Evolutionary conservation across 805 yeast species (phyloP).

Genomic region (Candida saitoana): DNA sequence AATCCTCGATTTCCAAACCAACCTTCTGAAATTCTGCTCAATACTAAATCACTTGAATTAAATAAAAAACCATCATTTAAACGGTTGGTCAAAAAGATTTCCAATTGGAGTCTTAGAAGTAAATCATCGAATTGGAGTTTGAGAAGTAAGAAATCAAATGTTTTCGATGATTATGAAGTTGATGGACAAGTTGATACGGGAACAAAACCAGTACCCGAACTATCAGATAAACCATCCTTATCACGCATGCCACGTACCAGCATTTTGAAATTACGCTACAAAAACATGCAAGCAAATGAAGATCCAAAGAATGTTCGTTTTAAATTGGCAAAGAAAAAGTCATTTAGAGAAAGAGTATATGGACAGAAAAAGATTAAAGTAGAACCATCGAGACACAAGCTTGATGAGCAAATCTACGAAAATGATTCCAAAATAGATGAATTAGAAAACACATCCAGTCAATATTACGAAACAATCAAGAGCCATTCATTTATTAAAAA

Average conservation of each 20-base stretch:
- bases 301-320: neutral
- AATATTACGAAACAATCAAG: neutral
- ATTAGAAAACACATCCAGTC: neutral
- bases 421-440: neutral
- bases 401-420: neutral
- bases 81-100: constrained; percentile 2
- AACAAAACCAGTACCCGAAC: neutral
- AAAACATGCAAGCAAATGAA: neutral
- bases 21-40: constrained; percentile 1
- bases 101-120: neutral
- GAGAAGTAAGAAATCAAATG: neutral
- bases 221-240: too few species aligned
- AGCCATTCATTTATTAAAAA: neutral
- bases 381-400: neutral
- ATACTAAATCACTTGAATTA: neutral
- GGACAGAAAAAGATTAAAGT: neutral
- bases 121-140: neutral
- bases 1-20: neutral
- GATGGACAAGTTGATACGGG: neutral
- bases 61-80: constrained; percentile 3
- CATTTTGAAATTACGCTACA: neutral
- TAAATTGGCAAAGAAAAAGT: neutral
- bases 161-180: neutral
- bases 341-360: neutral
- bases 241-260: neutral